Evolutionary conservation across 495 filamentous ascomycete genomes (phyloP).

Genomic region (Parachaetomium inaequale): DNA sequence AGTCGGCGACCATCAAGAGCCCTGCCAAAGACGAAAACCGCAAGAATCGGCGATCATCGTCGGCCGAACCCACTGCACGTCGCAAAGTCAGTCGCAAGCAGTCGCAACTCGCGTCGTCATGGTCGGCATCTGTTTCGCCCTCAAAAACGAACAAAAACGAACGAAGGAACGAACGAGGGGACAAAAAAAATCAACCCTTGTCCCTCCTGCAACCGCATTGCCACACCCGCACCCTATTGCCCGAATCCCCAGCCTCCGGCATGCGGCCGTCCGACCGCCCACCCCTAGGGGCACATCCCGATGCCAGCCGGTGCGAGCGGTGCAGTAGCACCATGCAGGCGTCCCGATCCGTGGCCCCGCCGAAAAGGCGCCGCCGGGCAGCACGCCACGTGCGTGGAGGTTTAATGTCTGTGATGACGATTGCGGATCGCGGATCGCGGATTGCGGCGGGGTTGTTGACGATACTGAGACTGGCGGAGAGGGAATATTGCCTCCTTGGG

Average conservation of each 20-base stretch:
- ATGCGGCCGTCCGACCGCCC: background rate
- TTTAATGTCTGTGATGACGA: background rate
- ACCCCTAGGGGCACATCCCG: too few relatives aligned
- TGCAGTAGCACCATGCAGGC: constrained; percentile 32
- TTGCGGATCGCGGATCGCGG: background rate
- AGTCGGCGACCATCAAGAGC: too few relatives aligned
- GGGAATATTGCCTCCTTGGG: background rate
- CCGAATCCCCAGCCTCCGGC: background rate
- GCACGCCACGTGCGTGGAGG: background rate
- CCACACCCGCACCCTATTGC: constrained; percentile 21
- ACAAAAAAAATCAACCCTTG: constrained; percentile 10
- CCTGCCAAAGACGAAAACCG: too few relatives aligned
- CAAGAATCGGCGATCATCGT: too few relatives aligned
- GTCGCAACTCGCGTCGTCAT: too few relatives aligned
- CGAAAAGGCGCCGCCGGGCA: background rate
- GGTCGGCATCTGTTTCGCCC: too few relatives aligned
- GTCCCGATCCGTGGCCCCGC: constrained; percentile 24
- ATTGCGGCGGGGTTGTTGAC: background rate
- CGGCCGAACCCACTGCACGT: too few relatives aligned
- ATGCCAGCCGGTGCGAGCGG: constrained; percentile 18
- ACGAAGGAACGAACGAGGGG: background rate
- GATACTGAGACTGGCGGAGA: background rate
- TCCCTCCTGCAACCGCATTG: constrained; percentile 15
- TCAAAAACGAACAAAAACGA: background rate
- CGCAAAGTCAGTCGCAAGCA: too few relatives aligned